phyloP scores from a whole-genome alignment of 345 rosid genomes.

The Pistacia atlantica region DNA sequence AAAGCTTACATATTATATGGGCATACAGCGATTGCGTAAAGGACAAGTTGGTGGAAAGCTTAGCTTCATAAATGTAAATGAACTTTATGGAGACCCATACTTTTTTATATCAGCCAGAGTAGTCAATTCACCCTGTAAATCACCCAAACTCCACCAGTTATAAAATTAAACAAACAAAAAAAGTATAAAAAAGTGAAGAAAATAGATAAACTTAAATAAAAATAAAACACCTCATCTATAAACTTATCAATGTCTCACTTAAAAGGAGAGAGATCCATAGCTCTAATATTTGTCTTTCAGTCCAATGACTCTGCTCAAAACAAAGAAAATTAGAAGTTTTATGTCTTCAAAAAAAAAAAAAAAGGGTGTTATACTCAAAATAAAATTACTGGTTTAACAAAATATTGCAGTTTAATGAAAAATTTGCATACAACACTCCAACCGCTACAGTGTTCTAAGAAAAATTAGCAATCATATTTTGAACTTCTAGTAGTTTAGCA shows the following conservation, averaged over 20 bases:
- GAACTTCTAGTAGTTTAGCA: no score
- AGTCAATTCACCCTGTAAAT: slow-evolving; percentile 39
- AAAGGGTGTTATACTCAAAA: no score
- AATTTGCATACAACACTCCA: no score
- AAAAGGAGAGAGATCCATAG: slow-evolving; percentile 49
- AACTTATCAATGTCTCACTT: slow-evolving; percentile 67
- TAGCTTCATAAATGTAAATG: slow-evolving; percentile 51
- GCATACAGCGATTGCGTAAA: slow-evolving; percentile 74
- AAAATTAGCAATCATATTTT: no score
- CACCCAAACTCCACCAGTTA: not conserved
- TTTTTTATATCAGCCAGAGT: slow-evolving; percentile 59
- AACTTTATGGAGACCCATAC: slow-evolving; percentile 41
- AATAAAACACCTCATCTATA: slow-evolving; percentile 37
- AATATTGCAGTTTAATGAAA: no score
- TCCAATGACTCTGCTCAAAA: not conserved
- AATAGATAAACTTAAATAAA: not conserved
- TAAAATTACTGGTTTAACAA: no score
- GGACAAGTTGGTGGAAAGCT: slow-evolving; percentile 40
- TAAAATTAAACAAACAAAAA: not conserved
- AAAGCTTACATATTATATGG: slow-evolving; percentile 47
- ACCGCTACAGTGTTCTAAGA: no score
- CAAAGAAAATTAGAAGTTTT: not conserved
- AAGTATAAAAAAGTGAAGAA: not conserved
- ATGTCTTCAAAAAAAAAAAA: not conserved
- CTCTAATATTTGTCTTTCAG: not conserved